Evolutionary conservation across 2,329 filamentous ascomycete genomes (phyloP), one percentile per base, ranked within the genome.

Genomic region (Penicillium sp.): DNA sequence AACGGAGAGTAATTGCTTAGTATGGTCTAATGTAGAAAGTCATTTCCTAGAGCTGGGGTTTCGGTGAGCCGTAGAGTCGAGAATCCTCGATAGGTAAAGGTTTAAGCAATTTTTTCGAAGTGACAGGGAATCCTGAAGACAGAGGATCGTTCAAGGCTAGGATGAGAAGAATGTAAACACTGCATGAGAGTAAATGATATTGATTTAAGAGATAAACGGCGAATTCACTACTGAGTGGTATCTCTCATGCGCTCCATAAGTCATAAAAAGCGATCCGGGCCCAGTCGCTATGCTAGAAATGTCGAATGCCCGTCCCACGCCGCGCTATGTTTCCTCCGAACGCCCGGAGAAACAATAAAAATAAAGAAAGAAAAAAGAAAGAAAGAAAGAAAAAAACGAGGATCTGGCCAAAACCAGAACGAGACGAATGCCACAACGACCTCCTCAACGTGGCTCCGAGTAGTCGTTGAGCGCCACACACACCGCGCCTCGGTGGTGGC

Each of bases 381-480:
- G n/a, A n/a, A n/a, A n/a, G n/a, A n/a, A 53, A 22, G 12, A 22
- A 3, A 19, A 5, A 19, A 28, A 15, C 9, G 17, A 35, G 22
- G 22, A 8, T 47, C 17, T 30, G 37, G 28, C 12, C 4, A 26
- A 35, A 33, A 12, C 4, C 28, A 33, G 30, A 33, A 33, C 30
- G 30, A 33, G 12, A 12, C 30, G 9, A 33, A 1, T 12, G 50
- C 13, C 28, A 56, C 35, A 40, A 2, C 17, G 17, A 28, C 30
- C 26, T 13, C 22, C 57, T 70, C 40, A 81, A 30, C 79, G 76
- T 60, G 77, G 78, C 69, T 81, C 80, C 0, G 80, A 82, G 75
- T 92, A 92, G 75, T 97, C 93, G 76, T 97, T 97, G 66, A 97
- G 82, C 15, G 93, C 93, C 40, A 97, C 93, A 73, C 93, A 97